Evolutionary conservation across 441 rosid species (phyloP).

Genomic region (Capsella rubella): DNA sequence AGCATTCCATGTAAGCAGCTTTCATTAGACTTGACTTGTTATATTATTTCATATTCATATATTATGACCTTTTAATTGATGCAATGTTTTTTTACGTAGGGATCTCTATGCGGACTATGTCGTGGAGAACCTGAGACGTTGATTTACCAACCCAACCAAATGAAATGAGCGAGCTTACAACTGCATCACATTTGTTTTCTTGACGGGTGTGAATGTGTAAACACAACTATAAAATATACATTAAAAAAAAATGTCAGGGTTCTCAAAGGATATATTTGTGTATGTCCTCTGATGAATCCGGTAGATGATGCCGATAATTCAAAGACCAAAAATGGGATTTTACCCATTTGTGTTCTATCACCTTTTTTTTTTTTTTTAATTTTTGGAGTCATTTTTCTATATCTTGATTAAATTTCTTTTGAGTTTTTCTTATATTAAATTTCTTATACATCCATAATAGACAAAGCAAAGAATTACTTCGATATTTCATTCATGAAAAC

Average conservation of each 20-base stretch:
- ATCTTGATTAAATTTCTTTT: not conserved
- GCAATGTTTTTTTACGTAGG: slow-evolving; percentile 49
- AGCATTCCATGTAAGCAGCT: slow-evolving; percentile 70
- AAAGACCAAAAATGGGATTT: not conserved
- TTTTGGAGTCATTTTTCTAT: not conserved
- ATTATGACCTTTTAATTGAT: not conserved
- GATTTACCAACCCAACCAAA: slow-evolving; percentile 40
- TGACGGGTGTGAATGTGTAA: slow-evolving; percentile 28
- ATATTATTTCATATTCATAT: not conserved
- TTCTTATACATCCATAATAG: not conserved
- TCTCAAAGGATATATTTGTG: slow-evolving; percentile 32
- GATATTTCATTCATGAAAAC: too few species aligned
- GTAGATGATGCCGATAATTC: slow-evolving; percentile 38
- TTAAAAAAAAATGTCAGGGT: slow-evolving; percentile 31
- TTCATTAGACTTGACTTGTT: not conserved
- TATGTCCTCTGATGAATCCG: slow-evolving; percentile 26
- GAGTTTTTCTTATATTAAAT: not conserved
- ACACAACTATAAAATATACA: slow-evolving; percentile 18
- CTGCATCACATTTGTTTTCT: slow-evolving; percentile 31
- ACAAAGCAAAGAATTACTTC: not conserved
- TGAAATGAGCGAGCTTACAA: slow-evolving; percentile 12
- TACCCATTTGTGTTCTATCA: slow-evolving; percentile 9
- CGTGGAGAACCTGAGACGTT: slow-evolving; percentile 92
- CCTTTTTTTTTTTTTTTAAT: not conserved
- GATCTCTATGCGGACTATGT: slow-evolving; percentile 90